These are phyloP conservation scores for Cucurbita moschata DNA, from an alignment of 306 rosid genomes.

Conservation along the genomic window DNA sequence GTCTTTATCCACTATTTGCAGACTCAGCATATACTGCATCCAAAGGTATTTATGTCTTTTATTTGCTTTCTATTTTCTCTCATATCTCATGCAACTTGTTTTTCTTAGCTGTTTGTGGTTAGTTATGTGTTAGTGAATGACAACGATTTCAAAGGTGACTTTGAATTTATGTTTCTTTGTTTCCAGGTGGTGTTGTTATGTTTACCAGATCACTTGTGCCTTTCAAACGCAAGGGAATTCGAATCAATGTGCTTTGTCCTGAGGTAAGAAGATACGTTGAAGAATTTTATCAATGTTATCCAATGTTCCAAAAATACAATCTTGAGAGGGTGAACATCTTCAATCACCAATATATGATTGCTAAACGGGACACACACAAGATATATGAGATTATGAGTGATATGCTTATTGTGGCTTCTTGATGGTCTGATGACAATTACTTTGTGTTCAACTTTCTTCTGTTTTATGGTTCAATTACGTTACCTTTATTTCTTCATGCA, in stretches of 20 bases:
- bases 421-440: neutral
- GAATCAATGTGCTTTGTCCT: conserved; percentile 87
- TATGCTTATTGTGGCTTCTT: neutral
- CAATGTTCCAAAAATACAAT: neutral
- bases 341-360: neutral
- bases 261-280: conserved; percentile 42
- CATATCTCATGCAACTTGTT: neutral
- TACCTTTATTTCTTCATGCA: neutral
- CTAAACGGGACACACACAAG: neutral
- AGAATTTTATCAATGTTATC: neutral
- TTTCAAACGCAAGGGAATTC: conserved; percentile 61
- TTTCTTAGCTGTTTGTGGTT: neutral
- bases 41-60: conserved; percentile 45
- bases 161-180: neutral
- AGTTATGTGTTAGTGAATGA: neutral
- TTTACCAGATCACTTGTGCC: conserved; percentile 69
- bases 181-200: conserved; percentile 75
- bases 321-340: neutral
- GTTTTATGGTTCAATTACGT: neutral
- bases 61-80: neutral
- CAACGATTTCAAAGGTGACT: neutral
- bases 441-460: neutral
- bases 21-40: conserved; percentile 71
- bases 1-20: conserved; percentile 60
- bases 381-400: neutral